Evolutionary conservation across 2,329 filamentous ascomycete genomes (phyloP).

Genomic region (Aspergillus sp.): DNA sequence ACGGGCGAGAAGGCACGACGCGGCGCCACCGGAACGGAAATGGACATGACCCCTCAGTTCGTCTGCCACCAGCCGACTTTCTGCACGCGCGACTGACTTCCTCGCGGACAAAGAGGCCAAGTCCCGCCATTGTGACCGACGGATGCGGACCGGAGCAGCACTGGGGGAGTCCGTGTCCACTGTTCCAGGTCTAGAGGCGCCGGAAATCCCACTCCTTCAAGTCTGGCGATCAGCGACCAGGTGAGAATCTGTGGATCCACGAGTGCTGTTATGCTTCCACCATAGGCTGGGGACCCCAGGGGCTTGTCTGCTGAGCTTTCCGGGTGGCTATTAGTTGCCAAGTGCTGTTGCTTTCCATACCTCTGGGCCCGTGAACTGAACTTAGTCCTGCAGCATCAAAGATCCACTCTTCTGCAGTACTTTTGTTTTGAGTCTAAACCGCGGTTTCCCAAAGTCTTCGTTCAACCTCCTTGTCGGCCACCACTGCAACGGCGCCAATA

Average conservation of each 20-base stretch:
- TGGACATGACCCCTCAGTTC: neutral
- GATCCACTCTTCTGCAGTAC: neutral
- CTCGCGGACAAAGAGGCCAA: neutral
- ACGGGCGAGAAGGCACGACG: neutral
- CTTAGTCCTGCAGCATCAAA: neutral
- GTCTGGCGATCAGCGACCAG: neutral
- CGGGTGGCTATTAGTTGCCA: neutral
- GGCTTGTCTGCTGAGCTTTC: neutral
- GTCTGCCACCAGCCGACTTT: neutral
- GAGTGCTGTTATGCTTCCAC: neutral
- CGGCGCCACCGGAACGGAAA: slow-evolving; percentile 1
- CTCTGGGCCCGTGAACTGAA: neutral
- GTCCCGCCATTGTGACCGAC: neutral
- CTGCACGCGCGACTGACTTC: neutral
- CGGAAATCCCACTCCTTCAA: neutral
- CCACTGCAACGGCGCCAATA: neutral
- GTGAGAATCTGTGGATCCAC: neutral
- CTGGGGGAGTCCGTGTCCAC: neutral
- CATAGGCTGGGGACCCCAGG: neutral
- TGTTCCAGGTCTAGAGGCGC: neutral
- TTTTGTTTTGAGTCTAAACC: neutral
- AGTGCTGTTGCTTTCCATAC: neutral
- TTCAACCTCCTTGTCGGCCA: neutral
- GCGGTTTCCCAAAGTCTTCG: neutral
- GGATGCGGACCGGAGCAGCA: neutral